A percentile compares a stretch with the other conserved stretches of the same genome.
phyloP scores from a whole-genome alignment of 495 filamentous ascomycete genomes.

The Penicillium canariense region DNA sequence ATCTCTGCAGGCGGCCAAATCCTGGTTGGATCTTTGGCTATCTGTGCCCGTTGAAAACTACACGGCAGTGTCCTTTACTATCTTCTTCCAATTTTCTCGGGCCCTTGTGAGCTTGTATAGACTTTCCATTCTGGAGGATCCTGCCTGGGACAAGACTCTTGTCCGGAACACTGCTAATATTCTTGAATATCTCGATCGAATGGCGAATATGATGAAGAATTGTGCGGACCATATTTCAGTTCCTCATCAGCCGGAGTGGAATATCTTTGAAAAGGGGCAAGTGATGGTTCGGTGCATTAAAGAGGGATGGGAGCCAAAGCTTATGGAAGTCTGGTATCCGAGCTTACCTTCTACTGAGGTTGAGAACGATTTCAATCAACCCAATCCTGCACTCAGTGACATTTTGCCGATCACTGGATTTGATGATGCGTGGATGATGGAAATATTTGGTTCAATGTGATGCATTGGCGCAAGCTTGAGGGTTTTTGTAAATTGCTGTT shows the following conservation, averaged over 20 bases:
- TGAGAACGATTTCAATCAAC: conserved; percentile 3
- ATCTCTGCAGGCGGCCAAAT: conserved; percentile 37
- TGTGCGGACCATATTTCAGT: conserved; percentile 1
- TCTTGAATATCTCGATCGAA: conserved; percentile 23
- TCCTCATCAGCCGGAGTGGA: conserved; percentile 9
- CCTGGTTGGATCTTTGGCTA: conserved; percentile 37
- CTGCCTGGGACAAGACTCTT: conserved; percentile 34
- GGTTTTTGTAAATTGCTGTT: not conserved
- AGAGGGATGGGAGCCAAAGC: conserved; percentile 25
- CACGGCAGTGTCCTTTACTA: conserved; percentile 32
- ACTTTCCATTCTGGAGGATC: conserved; percentile 39
- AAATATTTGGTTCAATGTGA: conserved; percentile 24
- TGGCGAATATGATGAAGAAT: conserved; percentile 14
- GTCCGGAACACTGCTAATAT: conserved; percentile 32
- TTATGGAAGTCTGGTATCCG: conserved; percentile 26
- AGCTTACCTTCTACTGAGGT: conserved; percentile 8
- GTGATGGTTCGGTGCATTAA: conserved; percentile 22
- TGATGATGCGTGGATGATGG: conserved; percentile 29
- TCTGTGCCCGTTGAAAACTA: conserved; percentile 30
- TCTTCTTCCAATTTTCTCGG: conserved; percentile 43
- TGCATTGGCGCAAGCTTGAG: not conserved
- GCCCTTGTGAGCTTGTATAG: conserved; percentile 41
- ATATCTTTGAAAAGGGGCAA: conserved; percentile 22
- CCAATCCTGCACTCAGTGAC: conserved; percentile 8
- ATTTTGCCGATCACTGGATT: conserved; percentile 15